Conservation (phyloP, 2,329 filamentous ascomycete genomes). For the Diaporthe citrichinensis region DNA sequence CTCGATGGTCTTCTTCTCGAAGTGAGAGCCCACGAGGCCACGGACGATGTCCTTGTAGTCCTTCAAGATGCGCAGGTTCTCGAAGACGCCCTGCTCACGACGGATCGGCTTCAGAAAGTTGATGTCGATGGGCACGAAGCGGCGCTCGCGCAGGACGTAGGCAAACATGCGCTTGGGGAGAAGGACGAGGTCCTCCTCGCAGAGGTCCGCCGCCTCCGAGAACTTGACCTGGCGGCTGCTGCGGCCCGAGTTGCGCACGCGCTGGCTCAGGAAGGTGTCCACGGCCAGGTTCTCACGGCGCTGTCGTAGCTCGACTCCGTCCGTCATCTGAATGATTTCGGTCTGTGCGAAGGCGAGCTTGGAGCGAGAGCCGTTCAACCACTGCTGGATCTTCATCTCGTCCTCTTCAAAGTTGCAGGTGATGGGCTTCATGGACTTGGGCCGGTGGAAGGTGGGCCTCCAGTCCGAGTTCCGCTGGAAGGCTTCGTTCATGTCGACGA, state of each 20-base stretch:
- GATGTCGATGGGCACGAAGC: slow-evolving; percentile 34
- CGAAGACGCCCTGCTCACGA: slow-evolving; percentile 19
- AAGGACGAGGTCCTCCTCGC: slow-evolving; percentile 25
- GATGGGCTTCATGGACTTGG: slow-evolving; percentile 4
- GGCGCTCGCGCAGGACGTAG: slow-evolving; percentile 33
- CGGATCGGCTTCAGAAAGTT: slow-evolving; percentile 24
- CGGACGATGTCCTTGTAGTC: slow-evolving; percentile 35
- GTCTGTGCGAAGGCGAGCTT: slow-evolving; percentile 19
- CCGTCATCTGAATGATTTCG: slow-evolving; percentile 14
- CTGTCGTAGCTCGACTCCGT: slow-evolving; percentile 21
- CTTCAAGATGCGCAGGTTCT: slow-evolving; percentile 26
- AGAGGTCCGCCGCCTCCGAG: slow-evolving; percentile 12
- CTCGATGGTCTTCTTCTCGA: slow-evolving; percentile 35
- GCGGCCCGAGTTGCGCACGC: slow-evolving; percentile 18
- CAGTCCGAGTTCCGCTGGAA: slow-evolving; percentile 22
- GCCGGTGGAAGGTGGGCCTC: slow-evolving; percentile 18
- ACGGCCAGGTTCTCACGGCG: neutral
- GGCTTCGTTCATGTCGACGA: slow-evolving; percentile 32
- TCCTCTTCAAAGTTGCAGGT: slow-evolving; percentile 21
- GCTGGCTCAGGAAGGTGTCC: slow-evolving; percentile 27
- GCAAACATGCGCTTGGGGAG: slow-evolving; percentile 35
- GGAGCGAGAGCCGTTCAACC: slow-evolving; percentile 18
- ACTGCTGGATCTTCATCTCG: slow-evolving; percentile 22
- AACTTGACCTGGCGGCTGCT: slow-evolving; percentile 23
- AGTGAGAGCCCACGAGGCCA: slow-evolving; percentile 30